Conservation (phyloP, 2,329 filamentous ascomycete species). For the Decorospora gaudefroyi region DNA sequence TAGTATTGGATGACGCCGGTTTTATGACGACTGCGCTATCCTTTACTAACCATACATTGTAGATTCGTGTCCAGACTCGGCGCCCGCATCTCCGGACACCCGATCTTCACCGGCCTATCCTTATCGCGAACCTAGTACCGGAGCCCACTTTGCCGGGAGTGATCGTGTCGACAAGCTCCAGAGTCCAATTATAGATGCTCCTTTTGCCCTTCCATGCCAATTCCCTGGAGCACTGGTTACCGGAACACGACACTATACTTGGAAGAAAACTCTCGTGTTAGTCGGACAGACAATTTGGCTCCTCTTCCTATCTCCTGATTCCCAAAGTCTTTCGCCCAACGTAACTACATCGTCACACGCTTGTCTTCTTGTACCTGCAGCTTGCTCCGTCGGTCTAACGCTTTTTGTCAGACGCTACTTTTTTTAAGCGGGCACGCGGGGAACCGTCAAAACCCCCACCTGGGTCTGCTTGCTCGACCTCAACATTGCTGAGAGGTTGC, state of each 20-base stretch:
- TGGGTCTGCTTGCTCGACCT: conserved; percentile 2
- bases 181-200: conserved; percentile 1
- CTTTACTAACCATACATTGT: conserved; percentile 2
- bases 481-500: neutral
- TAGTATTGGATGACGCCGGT: conserved; percentile 9
- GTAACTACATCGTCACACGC: no score
- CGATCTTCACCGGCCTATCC: conserved; percentile 13
- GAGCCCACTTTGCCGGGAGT: conserved; percentile 2
- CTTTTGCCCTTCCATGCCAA: conserved; percentile 7
- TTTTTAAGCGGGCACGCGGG: no score
- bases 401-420: conserved; percentile 1
- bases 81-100: conserved; percentile 8
- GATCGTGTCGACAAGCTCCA: conserved; percentile 3
- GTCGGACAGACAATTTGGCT: neutral
- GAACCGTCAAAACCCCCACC: conserved; percentile 1
- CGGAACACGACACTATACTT: neutral
- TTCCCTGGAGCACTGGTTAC: neutral
- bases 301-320: neutral
- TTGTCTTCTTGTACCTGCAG: conserved; percentile 16
- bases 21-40: conserved; percentile 7
- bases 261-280: no score
- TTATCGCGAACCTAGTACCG: conserved; percentile 16
- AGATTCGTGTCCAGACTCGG: neutral
- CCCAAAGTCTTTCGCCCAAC: neutral
- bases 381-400: conserved; percentile 4